Conservation (phyloP, 2,329 filamentous ascomycete species). For the Chaetoscypha palmicola region DNA sequence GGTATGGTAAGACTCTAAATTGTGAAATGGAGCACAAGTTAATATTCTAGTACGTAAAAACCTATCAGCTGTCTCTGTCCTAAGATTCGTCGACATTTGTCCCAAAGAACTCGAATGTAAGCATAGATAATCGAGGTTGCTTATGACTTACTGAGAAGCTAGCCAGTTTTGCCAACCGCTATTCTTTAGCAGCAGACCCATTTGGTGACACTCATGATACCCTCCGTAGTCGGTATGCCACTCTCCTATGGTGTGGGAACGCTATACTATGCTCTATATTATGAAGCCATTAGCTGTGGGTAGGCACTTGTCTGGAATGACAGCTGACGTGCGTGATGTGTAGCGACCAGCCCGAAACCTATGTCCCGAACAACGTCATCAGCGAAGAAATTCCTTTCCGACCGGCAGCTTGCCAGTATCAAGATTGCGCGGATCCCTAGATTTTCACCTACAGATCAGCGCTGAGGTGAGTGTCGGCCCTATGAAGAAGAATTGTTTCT, state of each 20-base stretch:
- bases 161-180: too few relatives aligned
- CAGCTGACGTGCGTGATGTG: not conserved
- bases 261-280: too few relatives aligned
- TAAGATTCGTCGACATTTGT: too few relatives aligned
- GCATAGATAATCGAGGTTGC: too few relatives aligned
- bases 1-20: too few relatives aligned
- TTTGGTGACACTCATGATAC: not conserved
- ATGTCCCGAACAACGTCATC: not conserved
- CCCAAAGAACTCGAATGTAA: too few relatives aligned
- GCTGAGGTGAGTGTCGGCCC: conserved; percentile 4
- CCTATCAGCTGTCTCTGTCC: too few relatives aligned
- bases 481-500: not conserved
- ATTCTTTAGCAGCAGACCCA: too few relatives aligned
- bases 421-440: conserved; percentile 1
- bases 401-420: conserved; percentile 1
- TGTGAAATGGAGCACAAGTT: too few relatives aligned
- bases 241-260: too few relatives aligned
- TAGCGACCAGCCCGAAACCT: not conserved
- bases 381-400: not conserved
- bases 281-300: not conserved
- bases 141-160: too few relatives aligned
- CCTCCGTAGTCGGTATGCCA: not conserved
- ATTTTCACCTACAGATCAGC: conserved; percentile 6
- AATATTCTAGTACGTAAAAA: too few relatives aligned
- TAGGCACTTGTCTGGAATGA: not conserved